Evolutionary conservation across 1,284 basidiomycete species (phyloP), one percentile per base, ranked within the genome.

Genomic region (Cerioporus squamosus): DNA sequence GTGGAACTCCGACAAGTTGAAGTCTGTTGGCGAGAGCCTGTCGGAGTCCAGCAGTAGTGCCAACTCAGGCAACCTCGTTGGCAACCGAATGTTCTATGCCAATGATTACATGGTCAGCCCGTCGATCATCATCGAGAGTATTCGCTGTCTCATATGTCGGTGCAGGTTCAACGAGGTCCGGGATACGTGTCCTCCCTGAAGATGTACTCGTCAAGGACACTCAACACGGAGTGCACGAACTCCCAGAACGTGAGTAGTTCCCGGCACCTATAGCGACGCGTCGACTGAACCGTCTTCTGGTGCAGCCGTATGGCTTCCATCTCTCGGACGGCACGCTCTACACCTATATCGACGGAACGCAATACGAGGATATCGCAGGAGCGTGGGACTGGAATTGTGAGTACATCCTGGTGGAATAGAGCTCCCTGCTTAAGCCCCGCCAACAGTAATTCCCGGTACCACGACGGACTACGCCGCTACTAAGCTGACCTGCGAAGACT

Each of bases 361-460:
- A 90, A 71, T 90, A 90, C 69, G 82, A 85, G 68, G 86, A 90
- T 66, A 86, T 89, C 22, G 75, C 80, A 8, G 87, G 82, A 1
- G 77, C 82, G 2, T 89, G 87, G 87, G 87, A 91, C 67, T 91
- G 87, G 87, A 82, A 88, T 64, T 74, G 88, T 70, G 46, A 52
- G 69, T 57, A 3, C 12, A 14, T 36, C 8, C 33, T 10, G 14
- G 33, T 15, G 14, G 12, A 12, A 36, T 6, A 36, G 14, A 36
- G 14, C 33, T 14, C 3, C 10, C 33, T 36, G 33, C 8, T 12
- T 10, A 7, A 36, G 14, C 33, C 10, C 33, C 15, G 2, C 24
- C 18, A 18, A 0, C 43, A 70, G 69, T 71, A 15, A 83, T 90
- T 44, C 88, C 88, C 4, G 88, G 88, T 1, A 89, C 75, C 18